phyloP scores from a whole-genome alignment of 371 early-diverging fungal genomes.

The Saksenaea oblongispora region DNA sequence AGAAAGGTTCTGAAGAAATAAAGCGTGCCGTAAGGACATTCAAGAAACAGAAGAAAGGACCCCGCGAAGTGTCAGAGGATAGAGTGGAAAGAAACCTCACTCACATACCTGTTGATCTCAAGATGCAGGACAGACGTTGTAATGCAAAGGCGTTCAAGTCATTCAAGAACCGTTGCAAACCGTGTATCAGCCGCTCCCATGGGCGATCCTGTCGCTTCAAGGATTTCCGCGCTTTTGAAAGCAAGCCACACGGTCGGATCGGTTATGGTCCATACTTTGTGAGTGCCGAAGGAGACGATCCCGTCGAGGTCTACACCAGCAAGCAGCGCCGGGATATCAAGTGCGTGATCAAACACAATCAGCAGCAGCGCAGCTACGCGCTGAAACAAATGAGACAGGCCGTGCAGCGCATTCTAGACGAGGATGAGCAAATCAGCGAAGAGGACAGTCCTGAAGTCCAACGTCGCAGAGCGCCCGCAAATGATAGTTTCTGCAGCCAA shows the following conservation, averaged over 20 bases:
- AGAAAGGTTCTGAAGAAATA: too few species aligned
- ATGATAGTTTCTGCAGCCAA: slow-evolving; percentile 30
- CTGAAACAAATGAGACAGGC: background rate
- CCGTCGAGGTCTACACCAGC: background rate
- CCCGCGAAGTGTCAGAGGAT: background rate
- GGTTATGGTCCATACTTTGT: background rate
- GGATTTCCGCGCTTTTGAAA: background rate
- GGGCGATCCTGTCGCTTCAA: background rate
- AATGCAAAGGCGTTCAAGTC: background rate
- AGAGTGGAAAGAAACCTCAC: background rate
- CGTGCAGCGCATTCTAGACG: background rate
- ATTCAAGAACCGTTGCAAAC: slow-evolving; percentile 4
- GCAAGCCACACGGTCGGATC: background rate
- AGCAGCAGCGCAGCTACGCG: background rate
- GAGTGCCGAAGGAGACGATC: background rate
- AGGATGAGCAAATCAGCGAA: background rate
- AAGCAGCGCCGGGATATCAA: background rate
- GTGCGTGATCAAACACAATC: background rate
- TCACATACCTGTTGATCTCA: background rate
- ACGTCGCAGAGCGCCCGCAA: background rate
- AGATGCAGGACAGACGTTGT: background rate
- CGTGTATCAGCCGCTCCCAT: background rate
- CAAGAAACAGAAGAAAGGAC: background rate
- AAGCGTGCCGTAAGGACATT: background rate
- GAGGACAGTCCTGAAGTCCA: background rate